Evolutionary conservation across 441 rosid species (phyloP), one percentile per base, ranked within the genome.

Genomic region (Pelargonium myrrhifolium): DNA sequence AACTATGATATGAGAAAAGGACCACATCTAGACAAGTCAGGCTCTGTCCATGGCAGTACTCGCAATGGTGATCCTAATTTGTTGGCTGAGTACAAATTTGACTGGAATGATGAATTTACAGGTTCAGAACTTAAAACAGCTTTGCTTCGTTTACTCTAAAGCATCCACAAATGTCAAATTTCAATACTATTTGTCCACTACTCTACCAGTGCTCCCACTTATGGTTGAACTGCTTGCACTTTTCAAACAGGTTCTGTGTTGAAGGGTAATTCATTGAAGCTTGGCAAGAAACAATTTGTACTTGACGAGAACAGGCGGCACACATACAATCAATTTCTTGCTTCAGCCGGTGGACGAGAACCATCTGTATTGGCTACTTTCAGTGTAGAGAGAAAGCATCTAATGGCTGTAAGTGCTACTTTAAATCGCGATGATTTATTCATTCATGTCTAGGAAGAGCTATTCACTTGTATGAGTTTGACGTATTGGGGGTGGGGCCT

Each of bases 291-390:
- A 76, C 59, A 76, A 14, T 63, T 72, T 26, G 69, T 79, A 67
- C 65, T 70, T 72, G 98, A 93, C 62, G 98, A 90, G 62, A 88
- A 89, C 62, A 83, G 79, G 6, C 95, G 93, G 62, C 82, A 82
- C 2, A 90, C 96, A 14, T 90, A 87, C 75, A 83, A 75, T 65
- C 78, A 89, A 63, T 70, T 59, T 67, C 72, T 66, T 66, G 68
- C 68, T 56, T 74, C 77, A 53, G 65, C 71, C 66, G 65, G 66
- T 45, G 80, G 77, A 43, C 45, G 31, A 20, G 81, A 73, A 71
- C 65, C 64, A 7, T 79, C 85, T 6, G 80, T 81, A 58, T 67
- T 81, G 60, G 35, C 69, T 62, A 75, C 85, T 22, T 80, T 84
- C 67, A 71, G 69, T 26, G 70, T 75, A 4, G 80, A 77, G 56